phyloP scores from a whole-genome alignment of 495 filamentous ascomycete species.

The Haplographium delicatum region DNA sequence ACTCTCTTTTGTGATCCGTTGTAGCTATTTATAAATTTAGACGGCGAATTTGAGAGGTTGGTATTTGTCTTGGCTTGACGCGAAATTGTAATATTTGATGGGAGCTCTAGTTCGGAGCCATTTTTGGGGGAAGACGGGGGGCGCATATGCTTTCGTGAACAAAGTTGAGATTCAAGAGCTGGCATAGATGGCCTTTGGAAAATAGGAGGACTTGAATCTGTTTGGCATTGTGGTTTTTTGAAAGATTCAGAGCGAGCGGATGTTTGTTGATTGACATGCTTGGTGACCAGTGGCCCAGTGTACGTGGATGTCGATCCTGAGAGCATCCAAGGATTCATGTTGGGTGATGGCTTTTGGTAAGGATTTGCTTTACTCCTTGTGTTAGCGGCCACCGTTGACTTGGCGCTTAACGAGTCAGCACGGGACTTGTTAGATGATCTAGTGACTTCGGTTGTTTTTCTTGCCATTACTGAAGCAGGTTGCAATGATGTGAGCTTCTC shows the following conservation, averaged over 20 bases:
- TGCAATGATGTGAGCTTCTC: constrained; percentile 1
- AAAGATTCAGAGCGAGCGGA: not conserved
- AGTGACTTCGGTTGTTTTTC: not conserved
- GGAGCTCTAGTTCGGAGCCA: not conserved
- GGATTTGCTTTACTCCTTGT: not conserved
- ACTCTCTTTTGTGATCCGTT: too few species aligned
- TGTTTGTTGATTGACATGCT: constrained; percentile 1
- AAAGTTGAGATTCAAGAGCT: not conserved
- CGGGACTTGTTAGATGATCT: not conserved
- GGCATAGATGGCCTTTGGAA: not conserved
- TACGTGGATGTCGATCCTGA: constrained; percentile 1
- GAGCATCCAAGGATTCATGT: constrained; percentile 19
- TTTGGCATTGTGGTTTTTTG: not conserved
- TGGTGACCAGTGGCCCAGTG: not conserved
- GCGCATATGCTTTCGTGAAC: not conserved
- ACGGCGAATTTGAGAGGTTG: not conserved
- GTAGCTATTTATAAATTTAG: not conserved
- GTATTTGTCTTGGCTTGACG: not conserved
- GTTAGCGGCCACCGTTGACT: not conserved
- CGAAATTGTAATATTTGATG: not conserved
- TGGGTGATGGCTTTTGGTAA: constrained; percentile 4
- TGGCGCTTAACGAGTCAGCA: not conserved
- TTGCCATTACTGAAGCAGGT: not conserved
- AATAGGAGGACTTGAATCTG: not conserved
- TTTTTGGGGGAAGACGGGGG: not conserved